Evolutionary conservation across 805 yeast genomes (phyloP).

Genomic region (Candida loeiensis): DNA sequence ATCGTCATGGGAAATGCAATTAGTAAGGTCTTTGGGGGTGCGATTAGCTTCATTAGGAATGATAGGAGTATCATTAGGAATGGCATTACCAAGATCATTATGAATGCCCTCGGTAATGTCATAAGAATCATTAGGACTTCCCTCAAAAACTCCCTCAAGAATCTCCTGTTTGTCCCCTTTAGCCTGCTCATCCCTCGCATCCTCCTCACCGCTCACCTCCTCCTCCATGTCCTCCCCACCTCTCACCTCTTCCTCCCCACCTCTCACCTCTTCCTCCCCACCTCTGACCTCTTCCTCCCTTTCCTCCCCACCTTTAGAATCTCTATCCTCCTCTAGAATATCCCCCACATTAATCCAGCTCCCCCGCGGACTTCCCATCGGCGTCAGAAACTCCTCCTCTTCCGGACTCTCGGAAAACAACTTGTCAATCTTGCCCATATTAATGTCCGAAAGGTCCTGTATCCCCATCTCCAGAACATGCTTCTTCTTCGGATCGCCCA

Average conservation of each 20-base stretch:
- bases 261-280: neutral
- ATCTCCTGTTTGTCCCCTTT: too few species aligned
- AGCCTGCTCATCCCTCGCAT: too few species aligned
- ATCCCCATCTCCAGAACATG: slow-evolving; percentile 17
- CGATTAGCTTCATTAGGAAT: too few species aligned
- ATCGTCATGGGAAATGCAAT: too few species aligned
- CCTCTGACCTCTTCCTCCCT: neutral
- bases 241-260: neutral
- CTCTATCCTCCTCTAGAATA: too few species aligned
- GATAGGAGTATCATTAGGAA: too few species aligned
- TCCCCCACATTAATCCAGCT: too few species aligned
- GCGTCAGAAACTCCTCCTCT: slow-evolving; percentile 1
- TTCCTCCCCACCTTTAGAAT: neutral
- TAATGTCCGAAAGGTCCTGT: slow-evolving; percentile 38
- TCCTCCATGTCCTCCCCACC: neutral
- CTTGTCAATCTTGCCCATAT: slow-evolving; percentile 36
- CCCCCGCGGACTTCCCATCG: neutral
- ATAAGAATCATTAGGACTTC: too few species aligned
- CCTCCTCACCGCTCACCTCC: neutral
- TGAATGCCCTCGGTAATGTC: too few species aligned
- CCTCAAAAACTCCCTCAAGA: too few species aligned
- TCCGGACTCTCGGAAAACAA: slow-evolving; percentile 26
- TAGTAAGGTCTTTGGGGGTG: too few species aligned
- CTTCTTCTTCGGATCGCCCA: neutral
- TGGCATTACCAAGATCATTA: too few species aligned